Evolutionary conservation across 75 land plant genomes (phyloP).

Genomic region (Pinus tabuliformis): DNA sequence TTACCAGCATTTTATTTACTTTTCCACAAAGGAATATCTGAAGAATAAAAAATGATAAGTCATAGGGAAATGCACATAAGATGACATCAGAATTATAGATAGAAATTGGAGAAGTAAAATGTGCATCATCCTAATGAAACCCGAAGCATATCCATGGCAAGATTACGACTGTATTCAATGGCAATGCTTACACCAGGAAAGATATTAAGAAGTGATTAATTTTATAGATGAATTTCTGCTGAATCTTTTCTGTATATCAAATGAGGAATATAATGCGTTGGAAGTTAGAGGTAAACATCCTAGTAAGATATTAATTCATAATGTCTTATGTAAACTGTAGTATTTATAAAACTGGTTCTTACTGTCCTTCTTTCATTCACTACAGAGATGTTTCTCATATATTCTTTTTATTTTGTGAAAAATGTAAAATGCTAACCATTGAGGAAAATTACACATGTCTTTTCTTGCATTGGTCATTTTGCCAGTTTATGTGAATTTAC

Average conservation of each 20-base stretch:
- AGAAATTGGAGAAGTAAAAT: too few relatives aligned
- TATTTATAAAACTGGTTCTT: not conserved
- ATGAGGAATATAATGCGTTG: not conserved
- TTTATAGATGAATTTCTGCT: not conserved
- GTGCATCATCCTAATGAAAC: too few relatives aligned
- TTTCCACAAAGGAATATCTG: too few relatives aligned
- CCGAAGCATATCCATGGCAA: too few relatives aligned
- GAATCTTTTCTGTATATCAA: not conserved
- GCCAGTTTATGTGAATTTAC: not conserved
- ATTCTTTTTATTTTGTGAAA: too few relatives aligned
- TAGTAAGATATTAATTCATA: not conserved
- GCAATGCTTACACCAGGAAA: not conserved
- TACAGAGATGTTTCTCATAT: not conserved
- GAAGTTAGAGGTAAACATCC: not conserved
- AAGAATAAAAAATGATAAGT: too few relatives aligned
- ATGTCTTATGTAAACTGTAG: not conserved
- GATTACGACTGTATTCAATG: too few relatives aligned
- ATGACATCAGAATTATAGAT: too few relatives aligned
- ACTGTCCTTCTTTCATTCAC: not conserved
- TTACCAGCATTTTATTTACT: too few relatives aligned
- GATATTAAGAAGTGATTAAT: not conserved
- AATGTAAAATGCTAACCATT: not conserved
- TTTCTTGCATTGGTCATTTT: not conserved
- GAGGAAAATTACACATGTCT: not conserved
- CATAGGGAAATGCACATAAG: too few relatives aligned